Evolutionary conservation across 768 basidiomycete genomes (phyloP), one percentile per base, ranked within the genome.

Genomic region (Lentinus brumalis): DNA sequence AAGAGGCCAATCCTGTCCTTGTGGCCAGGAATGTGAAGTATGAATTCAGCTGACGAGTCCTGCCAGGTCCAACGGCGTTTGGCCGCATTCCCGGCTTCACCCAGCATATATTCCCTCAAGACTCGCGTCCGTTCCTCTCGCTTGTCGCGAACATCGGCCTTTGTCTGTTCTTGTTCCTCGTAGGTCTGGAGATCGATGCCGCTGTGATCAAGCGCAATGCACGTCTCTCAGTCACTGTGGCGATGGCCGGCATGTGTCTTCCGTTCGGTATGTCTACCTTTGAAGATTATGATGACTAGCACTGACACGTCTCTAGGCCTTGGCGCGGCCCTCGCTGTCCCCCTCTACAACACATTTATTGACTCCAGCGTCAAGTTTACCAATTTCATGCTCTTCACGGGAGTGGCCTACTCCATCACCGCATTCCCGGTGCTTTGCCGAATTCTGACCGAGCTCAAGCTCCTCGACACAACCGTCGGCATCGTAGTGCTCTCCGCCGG

Each of bases 331-430:
- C 77, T 89, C 45, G 81, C 86, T 32, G 83, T 78, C 10, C 86
- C 91, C 0, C 70, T 97, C 7, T 98, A 94, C 77, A 74, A 86
- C 60, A 69, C 77, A 8, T 98, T 96, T 75, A 83, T 93, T 64
- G 82, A 88, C 69, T 73, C 76, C 1, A 78, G 75, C 49, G 81
- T 88, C 51, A 80, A 86, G 54, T 96, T 94, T 73, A 88, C 92
- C 0, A 81, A 96, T 71, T 98, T 98, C 74, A 87, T 97, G 84
- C 85, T 99, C 40, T 98, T 98, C 75, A 87, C 91, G 10, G 94
- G 93, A 14, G 93, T 96, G 21, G 94, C 94, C 0, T 94, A 88
- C 76, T 88, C 89, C 3, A 94, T 94, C 68, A 93, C 91, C 0
- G 92, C 91, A 0, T 92, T 94, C 63, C 92, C 93, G 0, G 89